Evolutionary conservation across 768 basidiomycete genomes (phyloP).

Genomic region (Calocera cornea): DNA sequence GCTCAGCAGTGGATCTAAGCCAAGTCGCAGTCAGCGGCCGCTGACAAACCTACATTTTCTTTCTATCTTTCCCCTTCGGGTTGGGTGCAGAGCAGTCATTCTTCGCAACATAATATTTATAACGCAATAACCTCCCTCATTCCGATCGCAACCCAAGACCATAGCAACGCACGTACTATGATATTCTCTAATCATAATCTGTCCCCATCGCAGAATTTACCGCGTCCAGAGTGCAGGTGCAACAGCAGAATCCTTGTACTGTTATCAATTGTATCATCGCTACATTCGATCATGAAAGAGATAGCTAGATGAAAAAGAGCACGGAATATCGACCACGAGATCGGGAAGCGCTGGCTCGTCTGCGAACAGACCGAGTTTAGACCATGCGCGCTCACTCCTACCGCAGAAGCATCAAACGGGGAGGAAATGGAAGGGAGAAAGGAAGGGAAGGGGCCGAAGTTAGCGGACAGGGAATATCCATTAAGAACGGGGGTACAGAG

Average conservation of each 20-base stretch:
- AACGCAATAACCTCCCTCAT: too few relatives aligned
- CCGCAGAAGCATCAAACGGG: neutral
- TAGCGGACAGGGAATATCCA: neutral
- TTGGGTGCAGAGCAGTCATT: too few relatives aligned
- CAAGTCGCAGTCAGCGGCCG: too few relatives aligned
- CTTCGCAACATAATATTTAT: too few relatives aligned
- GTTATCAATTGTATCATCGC: conserved; percentile 5
- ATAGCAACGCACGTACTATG: too few relatives aligned
- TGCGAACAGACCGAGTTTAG: neutral
- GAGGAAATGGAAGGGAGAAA: too few relatives aligned
- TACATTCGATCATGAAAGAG: conserved; percentile 2
- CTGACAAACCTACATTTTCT: too few relatives aligned
- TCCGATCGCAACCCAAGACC: too few relatives aligned
- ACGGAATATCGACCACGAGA: neutral
- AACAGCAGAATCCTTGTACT: neutral
- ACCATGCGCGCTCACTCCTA: neutral
- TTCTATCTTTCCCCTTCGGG: too few relatives aligned
- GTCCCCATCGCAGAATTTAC: too few relatives aligned
- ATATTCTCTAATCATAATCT: too few relatives aligned
- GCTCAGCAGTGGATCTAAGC: neutral
- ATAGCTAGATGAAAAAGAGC: neutral
- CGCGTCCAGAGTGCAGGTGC: too few relatives aligned
- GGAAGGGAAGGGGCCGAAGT: neutral
- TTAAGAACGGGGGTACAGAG: neutral
- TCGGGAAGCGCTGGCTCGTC: neutral